phyloP scores from a whole-genome alignment of 2,329 filamentous ascomycete species.

The Tolypocladium guangdongense region DNA sequence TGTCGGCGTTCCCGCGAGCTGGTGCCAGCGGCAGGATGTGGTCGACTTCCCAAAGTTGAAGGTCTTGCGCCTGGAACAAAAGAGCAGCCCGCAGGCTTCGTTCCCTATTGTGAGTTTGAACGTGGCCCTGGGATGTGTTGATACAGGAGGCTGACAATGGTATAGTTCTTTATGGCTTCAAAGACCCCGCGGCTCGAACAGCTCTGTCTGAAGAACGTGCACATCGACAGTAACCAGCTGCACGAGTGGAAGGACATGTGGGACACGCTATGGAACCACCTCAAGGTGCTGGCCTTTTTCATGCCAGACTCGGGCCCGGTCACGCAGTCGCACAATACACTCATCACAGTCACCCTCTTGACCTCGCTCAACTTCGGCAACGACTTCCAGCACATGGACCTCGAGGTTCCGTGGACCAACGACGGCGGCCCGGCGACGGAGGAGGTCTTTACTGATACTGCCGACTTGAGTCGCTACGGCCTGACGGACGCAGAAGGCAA shows the following conservation, averaged over 20 bases:
- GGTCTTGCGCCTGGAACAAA: slow-evolving; percentile 15
- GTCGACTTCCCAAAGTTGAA: slow-evolving; percentile 17
- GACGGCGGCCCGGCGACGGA: slow-evolving; percentile 4
- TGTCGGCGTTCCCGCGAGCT: slow-evolving; percentile 8
- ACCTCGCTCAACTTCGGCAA: slow-evolving; percentile 16
- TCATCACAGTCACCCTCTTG: slow-evolving; percentile 11
- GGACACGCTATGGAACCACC: slow-evolving; percentile 15
- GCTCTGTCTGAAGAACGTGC: slow-evolving; percentile 17
- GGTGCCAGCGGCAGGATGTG: slow-evolving; percentile 5
- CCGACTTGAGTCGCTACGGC: neutral
- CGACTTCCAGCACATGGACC: slow-evolving; percentile 18
- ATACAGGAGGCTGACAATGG: neutral
- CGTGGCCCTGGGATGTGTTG: neutral
- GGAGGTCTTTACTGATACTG: neutral
- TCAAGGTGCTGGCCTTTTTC: slow-evolving; percentile 16
- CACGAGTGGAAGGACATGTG: slow-evolving; percentile 7
- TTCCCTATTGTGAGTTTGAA: slow-evolving; percentile 2
- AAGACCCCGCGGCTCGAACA: slow-evolving; percentile 21
- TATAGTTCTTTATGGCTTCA: slow-evolving; percentile 13
- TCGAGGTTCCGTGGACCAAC: slow-evolving; percentile 16
- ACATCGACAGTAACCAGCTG: slow-evolving; percentile 6
- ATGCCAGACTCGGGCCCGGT: slow-evolving; percentile 10
- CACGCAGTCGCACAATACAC: slow-evolving; percentile 11
- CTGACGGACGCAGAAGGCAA: neutral
- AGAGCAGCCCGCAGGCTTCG: slow-evolving; percentile 2